phyloP scores from a whole-genome alignment of 305 asterid genomes.

The Caryopteris hybrid region DNA sequence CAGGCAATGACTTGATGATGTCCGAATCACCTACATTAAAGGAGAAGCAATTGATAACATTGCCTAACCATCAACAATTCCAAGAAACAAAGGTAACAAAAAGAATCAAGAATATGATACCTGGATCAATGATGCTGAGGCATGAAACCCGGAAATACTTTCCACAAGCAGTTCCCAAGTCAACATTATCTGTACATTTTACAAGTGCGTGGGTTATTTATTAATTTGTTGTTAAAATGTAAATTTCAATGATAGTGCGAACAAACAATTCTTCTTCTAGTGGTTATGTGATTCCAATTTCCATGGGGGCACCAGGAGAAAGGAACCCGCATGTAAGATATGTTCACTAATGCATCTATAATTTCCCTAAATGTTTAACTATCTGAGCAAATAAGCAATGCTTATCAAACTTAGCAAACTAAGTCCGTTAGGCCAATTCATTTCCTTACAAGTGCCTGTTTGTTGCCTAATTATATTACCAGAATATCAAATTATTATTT shows the following conservation, averaged over 20 bases:
- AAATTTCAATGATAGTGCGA: background rate
- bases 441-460: background rate
- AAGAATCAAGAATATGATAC: conserved; percentile 9
- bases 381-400: background rate
- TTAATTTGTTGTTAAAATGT: too few relatives aligned
- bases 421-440: too few relatives aligned
- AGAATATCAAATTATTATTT: too few relatives aligned
- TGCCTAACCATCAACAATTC: background rate
- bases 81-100: background rate
- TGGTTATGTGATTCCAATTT: too few relatives aligned
- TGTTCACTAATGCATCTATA: background rate
- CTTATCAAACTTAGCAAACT: background rate
- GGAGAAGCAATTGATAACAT: background rate
- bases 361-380: background rate
- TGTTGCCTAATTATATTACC: background rate
- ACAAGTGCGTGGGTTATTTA: background rate
- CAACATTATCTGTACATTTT: conserved; percentile 34
- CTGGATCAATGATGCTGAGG: conserved; percentile 49
- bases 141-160: conserved; percentile 43
- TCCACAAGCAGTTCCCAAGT: conserved; percentile 47
- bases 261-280: background rate
- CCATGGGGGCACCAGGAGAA: background rate
- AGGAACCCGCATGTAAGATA: background rate
- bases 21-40: conserved; percentile 41
- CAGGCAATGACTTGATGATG: conserved; percentile 43